Base-by-base conservation (phyloP, 768 basidiomycete species). In the Ramaria rubella region DNA sequence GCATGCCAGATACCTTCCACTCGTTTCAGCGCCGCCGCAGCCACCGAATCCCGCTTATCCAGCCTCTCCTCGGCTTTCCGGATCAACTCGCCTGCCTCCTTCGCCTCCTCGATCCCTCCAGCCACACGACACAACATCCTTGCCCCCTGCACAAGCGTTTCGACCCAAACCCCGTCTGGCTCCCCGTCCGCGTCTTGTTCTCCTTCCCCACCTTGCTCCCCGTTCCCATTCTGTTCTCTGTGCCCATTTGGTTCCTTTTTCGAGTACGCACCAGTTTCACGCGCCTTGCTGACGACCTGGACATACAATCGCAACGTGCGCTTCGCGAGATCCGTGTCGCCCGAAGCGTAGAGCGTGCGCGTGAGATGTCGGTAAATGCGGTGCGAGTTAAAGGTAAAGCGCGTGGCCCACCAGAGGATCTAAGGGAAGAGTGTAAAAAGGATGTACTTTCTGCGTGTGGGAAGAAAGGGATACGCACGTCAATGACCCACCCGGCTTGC, bases 341-440 rank as follows among this genome's bases (percentile, higher is more conserved):
- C 82, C 0, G 79, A 75, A 12, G 81, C 77, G 57, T 82, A 80
- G 15, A 90, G 70, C 1, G 94, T 70, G 1, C 87, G 82, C 27
- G 83, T 82, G 77, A 97, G 85, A 68, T 96, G 90, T 1, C 94
- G 84, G 54, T 90, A 80, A 7, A 97, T 73, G 8, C 84, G 81
- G 58, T 86, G 87, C 0, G 90, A 94, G 65, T 96, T 94, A 76
- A 97, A 96, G 0, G 95, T 98, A 21, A 94, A 79, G 21, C 86
- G 83, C 8, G 92, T 94, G 1, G 92, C 87, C 92, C 92, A 94
- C 88, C 92, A 95, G 1, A 97, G 77, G 21, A 92, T 80, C 88
- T 90, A 67, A 31, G 45, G 40, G 31, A 5, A 31, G 14, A 14
- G 49, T 27, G n/a, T 9, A 11, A 34, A 5, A 55, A 46, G 7